These are phyloP conservation scores for Domatiomyces catenatus DNA, from an alignment of 2,329 filamentous ascomycete species.

Conservation along the genomic window DNA sequence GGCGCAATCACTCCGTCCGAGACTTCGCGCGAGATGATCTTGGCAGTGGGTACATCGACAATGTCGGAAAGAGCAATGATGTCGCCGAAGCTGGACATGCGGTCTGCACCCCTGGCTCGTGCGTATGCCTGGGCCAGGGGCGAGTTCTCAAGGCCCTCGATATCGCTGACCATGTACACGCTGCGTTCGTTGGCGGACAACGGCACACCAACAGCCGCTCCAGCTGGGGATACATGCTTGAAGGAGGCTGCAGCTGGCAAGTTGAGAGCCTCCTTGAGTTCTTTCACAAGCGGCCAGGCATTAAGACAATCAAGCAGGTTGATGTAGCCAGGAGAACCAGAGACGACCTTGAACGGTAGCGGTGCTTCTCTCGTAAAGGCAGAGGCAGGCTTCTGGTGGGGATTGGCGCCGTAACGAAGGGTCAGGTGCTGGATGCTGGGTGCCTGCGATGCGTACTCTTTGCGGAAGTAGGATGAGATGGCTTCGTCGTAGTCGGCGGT, in stretches of 20 bases:
- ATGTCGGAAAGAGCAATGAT: conserved; percentile 83
- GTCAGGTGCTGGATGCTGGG: conserved; percentile 69
- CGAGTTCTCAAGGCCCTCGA: conserved; percentile 73
- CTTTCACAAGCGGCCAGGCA: conserved; percentile 92
- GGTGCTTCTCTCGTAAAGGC: conserved; percentile 58
- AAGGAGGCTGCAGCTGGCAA: conserved; percentile 90
- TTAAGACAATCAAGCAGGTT: conserved; percentile 94
- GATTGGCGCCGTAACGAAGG: conserved; percentile 90
- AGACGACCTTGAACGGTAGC: conserved; percentile 87
- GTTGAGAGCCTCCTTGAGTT: conserved; percentile 75
- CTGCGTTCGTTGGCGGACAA: conserved; percentile 78
- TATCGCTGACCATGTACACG: conserved; percentile 97
- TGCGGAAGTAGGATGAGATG: conserved; percentile 94
- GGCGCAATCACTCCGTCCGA: conserved; percentile 94
- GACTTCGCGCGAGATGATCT: conserved; percentile 95
- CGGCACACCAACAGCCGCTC: conserved; percentile 82
- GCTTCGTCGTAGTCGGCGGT: conserved; percentile 92
- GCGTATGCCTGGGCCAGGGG: conserved; percentile 87
- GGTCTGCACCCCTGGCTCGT: conserved; percentile 84
- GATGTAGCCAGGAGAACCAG: conserved; percentile 86
- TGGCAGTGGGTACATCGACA: conserved; percentile 83
- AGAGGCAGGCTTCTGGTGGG: conserved; percentile 91
- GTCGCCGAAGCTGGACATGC: conserved; percentile 98
- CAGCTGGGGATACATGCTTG: conserved; percentile 96
- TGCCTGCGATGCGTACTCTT: conserved; percentile 61